Percentiles rank a stretch among this genome's conserved stretches.
Evolutionary conservation across 2,329 filamentous ascomycete species (phyloP).

Genomic region (Penicillium sp.): DNA sequence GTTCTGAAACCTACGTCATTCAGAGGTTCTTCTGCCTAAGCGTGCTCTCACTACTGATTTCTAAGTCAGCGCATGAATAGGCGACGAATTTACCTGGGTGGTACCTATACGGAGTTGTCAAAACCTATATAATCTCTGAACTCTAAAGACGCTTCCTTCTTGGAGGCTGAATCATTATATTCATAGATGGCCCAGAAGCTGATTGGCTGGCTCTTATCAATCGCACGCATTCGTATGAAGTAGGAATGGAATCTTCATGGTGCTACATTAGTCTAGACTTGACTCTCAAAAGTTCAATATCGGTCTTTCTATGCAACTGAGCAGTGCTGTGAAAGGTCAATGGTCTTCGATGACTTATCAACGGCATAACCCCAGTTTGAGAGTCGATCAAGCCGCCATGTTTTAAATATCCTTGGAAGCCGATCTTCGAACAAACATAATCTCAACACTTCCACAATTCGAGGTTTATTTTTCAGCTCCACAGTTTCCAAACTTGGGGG

Average conservation of each 20-base stretch:
- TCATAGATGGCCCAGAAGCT: background rate
- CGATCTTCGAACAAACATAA: no score
- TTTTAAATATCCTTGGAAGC: no score
- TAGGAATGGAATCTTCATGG: no score
- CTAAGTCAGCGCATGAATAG: background rate
- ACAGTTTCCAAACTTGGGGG: background rate
- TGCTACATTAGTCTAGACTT: background rate
- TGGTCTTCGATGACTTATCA: no score
- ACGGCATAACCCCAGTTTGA: no score
- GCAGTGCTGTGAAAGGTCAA: background rate
- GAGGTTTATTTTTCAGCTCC: background rate
- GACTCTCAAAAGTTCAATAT: background rate
- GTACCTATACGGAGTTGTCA: no score
- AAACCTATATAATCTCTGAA: background rate
- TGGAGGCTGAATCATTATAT: background rate
- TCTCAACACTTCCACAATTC: no score
- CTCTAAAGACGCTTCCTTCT: background rate
- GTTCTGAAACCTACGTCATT: background rate
- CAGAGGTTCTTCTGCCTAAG: background rate
- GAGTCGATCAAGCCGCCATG: no score
- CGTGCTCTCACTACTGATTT: background rate
- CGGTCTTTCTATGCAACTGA: background rate
- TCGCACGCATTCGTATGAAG: background rate
- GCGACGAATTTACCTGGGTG: no score
- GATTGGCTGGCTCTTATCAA: background rate